Evolutionary conservation across 2,329 filamentous ascomycete species (phyloP).

Genomic region (Fusarium algeriense): DNA sequence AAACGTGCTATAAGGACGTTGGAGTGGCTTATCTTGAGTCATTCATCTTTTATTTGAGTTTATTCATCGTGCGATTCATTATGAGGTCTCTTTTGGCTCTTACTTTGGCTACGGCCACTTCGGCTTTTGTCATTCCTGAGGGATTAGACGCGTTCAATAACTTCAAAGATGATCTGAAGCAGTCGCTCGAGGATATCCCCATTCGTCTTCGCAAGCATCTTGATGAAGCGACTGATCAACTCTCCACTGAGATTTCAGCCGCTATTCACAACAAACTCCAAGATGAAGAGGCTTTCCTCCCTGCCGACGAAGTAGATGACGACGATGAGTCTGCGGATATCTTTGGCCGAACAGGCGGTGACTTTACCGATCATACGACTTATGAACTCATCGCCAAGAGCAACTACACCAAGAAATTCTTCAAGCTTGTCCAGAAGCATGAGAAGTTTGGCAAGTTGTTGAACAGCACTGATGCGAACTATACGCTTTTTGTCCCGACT

Average conservation of each 20-base stretch:
- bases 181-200: conserved; percentile 19
- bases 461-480: conserved; percentile 79
- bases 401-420: conserved; percentile 82
- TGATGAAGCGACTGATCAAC: conserved; percentile 31
- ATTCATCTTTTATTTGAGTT: neutral
- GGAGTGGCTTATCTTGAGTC: neutral
- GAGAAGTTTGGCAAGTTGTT: conserved; percentile 78
- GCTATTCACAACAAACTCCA: conserved; percentile 28
- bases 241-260: conserved; percentile 22
- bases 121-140: conserved; percentile 39
- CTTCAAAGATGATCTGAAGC: conserved; percentile 23
- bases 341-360: conserved; percentile 33
- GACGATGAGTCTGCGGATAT: conserved; percentile 2
- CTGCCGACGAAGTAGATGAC: neutral
- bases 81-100: conserved; percentile 40
- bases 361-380: conserved; percentile 76
- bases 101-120: conserved; percentile 38
- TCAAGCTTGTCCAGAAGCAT: conserved; percentile 79
- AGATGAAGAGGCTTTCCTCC: conserved; percentile 16
- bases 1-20: neutral
- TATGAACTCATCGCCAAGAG: conserved; percentile 82
- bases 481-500: conserved; percentile 84
- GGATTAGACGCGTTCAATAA: conserved; percentile 1
- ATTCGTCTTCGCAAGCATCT: conserved; percentile 18
- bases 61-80: neutral